phyloP scores from a whole-genome alignment of 345 rosid species.

The Salix koriyanagi region DNA sequence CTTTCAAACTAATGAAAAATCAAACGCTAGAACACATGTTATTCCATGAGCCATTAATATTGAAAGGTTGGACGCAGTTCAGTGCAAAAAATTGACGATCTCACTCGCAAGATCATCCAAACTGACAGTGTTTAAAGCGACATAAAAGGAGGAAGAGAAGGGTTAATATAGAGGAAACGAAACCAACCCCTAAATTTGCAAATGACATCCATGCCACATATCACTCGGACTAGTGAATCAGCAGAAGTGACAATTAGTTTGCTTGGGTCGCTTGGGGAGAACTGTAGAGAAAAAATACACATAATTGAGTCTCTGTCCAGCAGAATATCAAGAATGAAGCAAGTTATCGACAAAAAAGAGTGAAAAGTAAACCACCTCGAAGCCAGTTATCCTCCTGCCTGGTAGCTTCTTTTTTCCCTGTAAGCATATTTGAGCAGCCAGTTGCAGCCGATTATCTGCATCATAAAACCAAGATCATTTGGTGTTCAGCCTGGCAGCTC shows the following conservation, averaged over 20 bases:
- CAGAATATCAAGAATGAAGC: neutral
- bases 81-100: neutral
- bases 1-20: neutral
- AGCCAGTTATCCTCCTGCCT: constrained; percentile 72
- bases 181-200: constrained; percentile 61
- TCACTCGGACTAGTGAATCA: constrained; percentile 60
- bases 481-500: neutral
- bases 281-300: constrained; percentile 28
- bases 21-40: neutral
- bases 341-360: neutral
- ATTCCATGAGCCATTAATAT: neutral
- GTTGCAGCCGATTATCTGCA: constrained; percentile 50
- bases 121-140: neutral
- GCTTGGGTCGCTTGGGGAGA: constrained; percentile 55
- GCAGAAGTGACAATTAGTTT: constrained; percentile 69
- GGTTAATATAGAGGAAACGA: neutral
- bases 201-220: constrained; percentile 41
- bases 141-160: neutral
- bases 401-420: constrained; percentile 61
- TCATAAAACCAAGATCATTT: constrained; percentile 4
- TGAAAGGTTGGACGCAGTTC: neutral
- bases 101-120: neutral
- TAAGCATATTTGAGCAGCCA: constrained; percentile 46
- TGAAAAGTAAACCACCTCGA: constrained; percentile 38
- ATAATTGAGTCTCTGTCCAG: constrained; percentile 9